Conservation (phyloP, 805 yeast genomes). For the Candida boleticola region DNA sequence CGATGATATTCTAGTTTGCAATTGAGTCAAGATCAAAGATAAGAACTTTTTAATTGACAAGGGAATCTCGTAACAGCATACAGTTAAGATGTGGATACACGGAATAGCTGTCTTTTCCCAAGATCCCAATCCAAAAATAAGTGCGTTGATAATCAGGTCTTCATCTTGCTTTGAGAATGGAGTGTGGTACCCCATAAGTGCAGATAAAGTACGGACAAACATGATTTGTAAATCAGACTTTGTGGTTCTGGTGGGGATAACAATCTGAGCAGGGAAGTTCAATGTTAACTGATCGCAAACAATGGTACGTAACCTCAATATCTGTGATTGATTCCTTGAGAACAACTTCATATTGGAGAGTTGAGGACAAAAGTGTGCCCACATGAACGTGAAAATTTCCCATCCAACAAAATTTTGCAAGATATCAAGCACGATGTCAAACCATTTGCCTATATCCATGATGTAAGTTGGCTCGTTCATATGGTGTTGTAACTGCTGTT, state of each 20-base stretch:
- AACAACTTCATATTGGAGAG: slow-evolving; percentile 58
- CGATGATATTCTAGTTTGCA: slow-evolving; percentile 74
- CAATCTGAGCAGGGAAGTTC: slow-evolving; percentile 38
- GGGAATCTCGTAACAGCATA: slow-evolving; percentile 82
- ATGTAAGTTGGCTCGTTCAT: neutral
- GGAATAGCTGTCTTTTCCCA: slow-evolving; percentile 82
- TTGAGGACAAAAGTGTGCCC: slow-evolving; percentile 73
- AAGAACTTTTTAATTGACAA: slow-evolving; percentile 65
- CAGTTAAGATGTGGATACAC: slow-evolving; percentile 68
- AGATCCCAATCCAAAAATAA: slow-evolving; percentile 60
- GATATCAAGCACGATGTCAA: slow-evolving; percentile 46
- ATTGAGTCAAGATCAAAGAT: slow-evolving; percentile 63
- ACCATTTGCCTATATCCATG: slow-evolving; percentile 52
- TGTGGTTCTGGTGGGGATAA: slow-evolving; percentile 25
- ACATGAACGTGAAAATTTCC: slow-evolving; percentile 66
- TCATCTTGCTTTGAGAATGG: slow-evolving; percentile 55
- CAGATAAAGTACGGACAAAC: slow-evolving; percentile 57
- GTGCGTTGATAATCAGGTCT: slow-evolving; percentile 60
- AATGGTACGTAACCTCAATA: slow-evolving; percentile 40
- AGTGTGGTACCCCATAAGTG: slow-evolving; percentile 59
- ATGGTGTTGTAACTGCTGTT: slow-evolving; percentile 4
- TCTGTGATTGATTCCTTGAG: slow-evolving; percentile 32
- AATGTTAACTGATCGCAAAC: slow-evolving; percentile 60
- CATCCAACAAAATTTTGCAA: slow-evolving; percentile 57
- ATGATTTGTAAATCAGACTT: slow-evolving; percentile 68